Evolutionary conservation across 345 rosid species (phyloP), one percentile per base, ranked within the genome.

Genomic region (Brassica nigra): DNA sequence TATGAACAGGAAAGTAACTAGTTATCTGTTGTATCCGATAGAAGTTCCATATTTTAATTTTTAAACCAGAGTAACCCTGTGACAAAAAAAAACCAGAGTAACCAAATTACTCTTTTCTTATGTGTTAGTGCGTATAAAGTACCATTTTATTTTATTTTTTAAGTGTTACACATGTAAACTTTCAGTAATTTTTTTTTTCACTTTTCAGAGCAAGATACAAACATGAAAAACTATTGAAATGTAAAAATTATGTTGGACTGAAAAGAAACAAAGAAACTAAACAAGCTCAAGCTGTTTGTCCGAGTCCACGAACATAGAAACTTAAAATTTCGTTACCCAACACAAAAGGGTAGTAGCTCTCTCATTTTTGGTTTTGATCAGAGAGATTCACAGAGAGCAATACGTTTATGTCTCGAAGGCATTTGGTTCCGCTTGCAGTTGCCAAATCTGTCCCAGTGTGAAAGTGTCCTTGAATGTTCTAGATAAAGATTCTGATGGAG

Each of bases 241-340:
- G 14, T 47, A 47, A 47, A 47, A 47, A 12, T 47, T 47, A 47
- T 16, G 54, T 47, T 47, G 16, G 54, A 47, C 54, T 47, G 54
- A 47, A 47, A 47, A 47, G 14, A 12, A 15, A 85, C 75, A 86
- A 90, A 67, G 95, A 90, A 23, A 68, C 29, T 87, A 89, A 79
- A 74, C 66, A 68, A 62, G 75, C 74, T 66, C 2, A 73, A 47
- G 70, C 65, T 61, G 77, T 58, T 39, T 18, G 30, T 61, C 42
- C n/a, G 14, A 75, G 67, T 63, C 31, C 36, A 70, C 72, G 28
- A 74, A 74, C 61, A 34, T 69, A 72, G 70, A 80, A 52, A 80
- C 75, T 74, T 69, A 37, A 68, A 47, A 62, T 75, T 54, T 69
- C 37, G 63, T 75, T 36, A 20, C 72, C 72, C 57, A 57, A 42